Percentiles rank a stretch among this genome's conserved stretches.
Conservation (phyloP, 495 filamentous ascomycete species). For the Usnea hakonensis region DNA sequence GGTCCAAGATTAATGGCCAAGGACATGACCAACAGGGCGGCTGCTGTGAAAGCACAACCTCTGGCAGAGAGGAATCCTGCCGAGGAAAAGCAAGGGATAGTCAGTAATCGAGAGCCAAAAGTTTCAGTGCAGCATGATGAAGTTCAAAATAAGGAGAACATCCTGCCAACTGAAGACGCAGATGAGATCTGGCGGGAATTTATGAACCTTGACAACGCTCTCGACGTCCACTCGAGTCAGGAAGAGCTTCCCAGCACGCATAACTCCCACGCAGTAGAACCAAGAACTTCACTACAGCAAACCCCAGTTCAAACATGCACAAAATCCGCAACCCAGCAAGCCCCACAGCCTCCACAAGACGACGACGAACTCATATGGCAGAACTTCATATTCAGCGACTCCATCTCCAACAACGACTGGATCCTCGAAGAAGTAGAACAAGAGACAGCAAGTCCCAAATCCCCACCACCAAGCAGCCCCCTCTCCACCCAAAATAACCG, state of each 20-base stretch:
- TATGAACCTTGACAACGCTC: background rate
- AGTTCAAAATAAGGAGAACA: background rate
- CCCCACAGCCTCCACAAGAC: background rate
- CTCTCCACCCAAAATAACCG: background rate
- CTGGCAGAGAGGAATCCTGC: background rate
- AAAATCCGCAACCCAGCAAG: background rate
- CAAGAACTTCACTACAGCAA: background rate
- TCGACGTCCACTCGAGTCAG: background rate
- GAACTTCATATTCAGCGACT: conserved; percentile 22
- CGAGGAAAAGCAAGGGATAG: background rate
- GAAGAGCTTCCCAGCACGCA: background rate
- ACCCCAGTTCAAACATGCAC: background rate
- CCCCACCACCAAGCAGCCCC: background rate
- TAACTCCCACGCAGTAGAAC: background rate
- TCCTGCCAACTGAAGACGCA: background rate
- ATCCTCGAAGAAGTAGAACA: conserved; percentile 11
- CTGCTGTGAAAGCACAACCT: background rate
- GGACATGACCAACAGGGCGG: background rate
- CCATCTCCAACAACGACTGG: conserved; percentile 13
- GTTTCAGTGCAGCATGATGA: background rate
- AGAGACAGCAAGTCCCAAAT: background rate
- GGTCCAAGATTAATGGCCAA: too few relatives aligned
- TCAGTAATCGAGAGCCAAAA: background rate
- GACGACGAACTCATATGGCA: conserved; percentile 22
- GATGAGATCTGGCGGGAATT: conserved; percentile 8